Base-by-base conservation (phyloP, 2,329 filamentous ascomycete genomes). In the Teratosphaeria viscida region DNA sequence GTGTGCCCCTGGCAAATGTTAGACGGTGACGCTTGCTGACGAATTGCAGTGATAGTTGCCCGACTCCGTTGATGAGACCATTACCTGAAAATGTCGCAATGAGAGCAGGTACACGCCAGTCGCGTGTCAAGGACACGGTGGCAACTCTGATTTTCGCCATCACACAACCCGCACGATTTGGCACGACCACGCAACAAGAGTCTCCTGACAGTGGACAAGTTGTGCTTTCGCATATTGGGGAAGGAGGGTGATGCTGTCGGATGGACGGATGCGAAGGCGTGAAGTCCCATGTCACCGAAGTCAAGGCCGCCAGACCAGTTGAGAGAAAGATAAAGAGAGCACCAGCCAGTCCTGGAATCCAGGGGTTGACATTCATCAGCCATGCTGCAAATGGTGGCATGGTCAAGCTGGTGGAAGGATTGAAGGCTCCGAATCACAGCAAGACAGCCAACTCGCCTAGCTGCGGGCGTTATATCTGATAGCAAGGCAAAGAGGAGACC, bases 21-120 rank as follows among this genome's bases (percentile, higher is more conserved):
- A 81, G 79, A 34, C 70, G 57, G 66, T 81, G 84, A 5, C 80
- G 75, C 55, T 77, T 79, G 0, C 77, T 79, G 58, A 79, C 74
- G 64, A 83, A 83, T 65, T 84, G 82, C 2, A 83, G 64, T 5
- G 82, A 60, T 26, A 80, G 61, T 3, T 74, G 72, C 7, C 49
- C 47, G 29, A 60, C 57, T 26, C 52, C 57, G 26, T 56, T 63
- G 52, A 72, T 54, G 53, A 72, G 64, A 26, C 67, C 62, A 58
- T 72, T 70, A 27, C 66, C 35, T 19, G 63, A 32, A 62, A 71
- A 74, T 12, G 68, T 61, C 19, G 66, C 29, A 52, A 71, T 63
- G 8, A 74, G 63, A 2, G 66, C 59, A n/a, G 67, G 56, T n/a
- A 75, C 59, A 16, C 72, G 68, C 56, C 61, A 65, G 59, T 74